phyloP scores from a whole-genome alignment of 768 basidiomycete genomes.

The Clitopilus hobsonii region DNA sequence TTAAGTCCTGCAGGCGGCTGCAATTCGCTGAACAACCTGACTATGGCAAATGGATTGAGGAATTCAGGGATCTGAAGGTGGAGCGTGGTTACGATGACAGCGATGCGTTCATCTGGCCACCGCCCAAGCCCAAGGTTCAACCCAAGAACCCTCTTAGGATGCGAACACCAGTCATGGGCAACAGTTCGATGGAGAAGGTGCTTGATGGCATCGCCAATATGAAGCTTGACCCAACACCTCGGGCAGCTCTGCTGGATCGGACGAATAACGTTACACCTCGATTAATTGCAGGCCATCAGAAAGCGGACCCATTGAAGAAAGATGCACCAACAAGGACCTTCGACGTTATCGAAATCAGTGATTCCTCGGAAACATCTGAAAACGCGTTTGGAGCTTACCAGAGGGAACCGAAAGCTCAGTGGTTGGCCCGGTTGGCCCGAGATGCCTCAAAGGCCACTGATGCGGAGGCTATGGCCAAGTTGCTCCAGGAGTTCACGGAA shows the following conservation, averaged over 20 bases:
- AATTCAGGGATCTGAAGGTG: conserved; percentile 57
- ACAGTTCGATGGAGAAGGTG: conserved; percentile 48
- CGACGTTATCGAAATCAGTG: conserved; percentile 45
- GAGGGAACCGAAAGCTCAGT: conserved; percentile 45
- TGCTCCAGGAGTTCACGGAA: conserved; percentile 57
- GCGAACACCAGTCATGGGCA: conserved; percentile 27
- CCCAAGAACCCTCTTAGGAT: conserved; percentile 21
- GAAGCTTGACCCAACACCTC: conserved; percentile 34
- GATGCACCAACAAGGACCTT: conserved; percentile 8
- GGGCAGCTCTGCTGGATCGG: conserved; percentile 46
- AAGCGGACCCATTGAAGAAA: conserved; percentile 11
- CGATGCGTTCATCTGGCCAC: conserved; percentile 72
- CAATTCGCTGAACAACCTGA: conserved; percentile 67
- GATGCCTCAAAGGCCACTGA: conserved; percentile 43
- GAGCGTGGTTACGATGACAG: conserved; percentile 53
- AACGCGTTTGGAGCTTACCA: neutral
- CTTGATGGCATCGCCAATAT: conserved; percentile 58
- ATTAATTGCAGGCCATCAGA: conserved; percentile 23
- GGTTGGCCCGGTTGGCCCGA: conserved; percentile 43
- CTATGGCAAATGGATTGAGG: conserved; percentile 60
- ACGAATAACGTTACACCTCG: conserved; percentile 39
- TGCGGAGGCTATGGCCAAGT: conserved; percentile 46
- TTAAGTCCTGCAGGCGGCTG: conserved; percentile 66
- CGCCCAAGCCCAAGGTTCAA: conserved; percentile 33
- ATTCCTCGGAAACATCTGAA: conserved; percentile 20